Evolutionary conservation across 164 flowering plant species (phyloP), one percentile per base, ranked within the genome.

Genomic region (Litsea cubeba): DNA sequence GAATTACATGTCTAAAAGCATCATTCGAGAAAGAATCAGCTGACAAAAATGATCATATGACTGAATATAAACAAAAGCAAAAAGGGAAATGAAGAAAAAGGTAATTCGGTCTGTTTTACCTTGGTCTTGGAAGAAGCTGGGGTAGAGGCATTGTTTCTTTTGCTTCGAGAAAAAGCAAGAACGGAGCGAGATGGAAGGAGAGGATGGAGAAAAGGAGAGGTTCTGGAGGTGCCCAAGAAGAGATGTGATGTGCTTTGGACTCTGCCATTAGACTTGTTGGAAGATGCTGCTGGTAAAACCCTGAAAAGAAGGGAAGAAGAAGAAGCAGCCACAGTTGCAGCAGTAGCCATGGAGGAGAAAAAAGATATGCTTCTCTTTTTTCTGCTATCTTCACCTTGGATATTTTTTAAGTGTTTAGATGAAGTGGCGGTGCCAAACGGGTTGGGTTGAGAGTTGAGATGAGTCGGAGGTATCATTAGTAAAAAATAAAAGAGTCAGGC

Each of bases 81-180:
- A 17, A 40, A 0, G 30, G 68, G 46, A 22, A 5, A 66, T 17
- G n/a, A 30, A 15, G 40, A 66, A 30, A 66, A 54, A 12, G 20
- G 40, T 4, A 5, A 28, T 17, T 7, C 1, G 17, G 5, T 15
- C 4, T 63, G 12, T 63, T 24, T 66, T 28, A 66, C 75, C 80
- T 74, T 71, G 60, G 60, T 73, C 65, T 72, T 78, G 28, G 72
- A 30, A 60, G 79, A 67, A 20, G 76, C 49, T 65, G 50, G 51
- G 6, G 77, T 50, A 32, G 72, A 51, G 32, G 62, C 40, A 6
- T 35, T 66, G 49, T 32, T 50, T 40, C 62, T 75, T 28, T 71
- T 72, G 17, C 81, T 81, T 70, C 74, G 49, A 73, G 79, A 26
- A 50, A 70, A 78, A 24, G 65, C 32, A 62, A 81, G 49, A 7